Conservation (phyloP, 345 rosid species). For the Syzygium oleosum region DNA sequence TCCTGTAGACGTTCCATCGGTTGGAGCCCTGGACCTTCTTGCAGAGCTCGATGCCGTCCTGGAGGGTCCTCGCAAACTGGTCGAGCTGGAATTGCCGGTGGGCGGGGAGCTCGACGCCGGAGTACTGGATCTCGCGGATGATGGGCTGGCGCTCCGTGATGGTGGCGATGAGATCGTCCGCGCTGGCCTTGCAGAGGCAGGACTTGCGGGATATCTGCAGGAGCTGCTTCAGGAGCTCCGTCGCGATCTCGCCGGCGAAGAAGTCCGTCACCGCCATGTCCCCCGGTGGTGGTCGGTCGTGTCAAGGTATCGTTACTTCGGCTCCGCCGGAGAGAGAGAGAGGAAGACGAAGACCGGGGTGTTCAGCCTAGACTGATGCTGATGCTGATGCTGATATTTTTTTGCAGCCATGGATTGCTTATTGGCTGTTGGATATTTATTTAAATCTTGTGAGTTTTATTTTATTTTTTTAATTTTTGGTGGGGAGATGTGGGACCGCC, state of each 20-base stretch:
- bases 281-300: background rate
- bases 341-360: background rate
- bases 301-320: background rate
- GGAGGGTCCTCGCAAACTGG: conserved; percentile 27
- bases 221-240: conserved; percentile 51
- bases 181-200: conserved; percentile 32
- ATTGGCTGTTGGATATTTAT: background rate
- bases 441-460: background rate
- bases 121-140: conserved; percentile 52
- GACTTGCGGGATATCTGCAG: conserved; percentile 24
- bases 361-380: background rate
- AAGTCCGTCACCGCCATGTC: conserved; percentile 53
- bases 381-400: background rate
- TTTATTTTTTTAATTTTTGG: background rate
- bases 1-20: conserved; percentile 64
- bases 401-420: background rate
- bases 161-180: conserved; percentile 19
- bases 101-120: conserved; percentile 72
- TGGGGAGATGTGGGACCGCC: background rate
- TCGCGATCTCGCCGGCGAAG: conserved; percentile 57
- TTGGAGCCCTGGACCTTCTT: conserved; percentile 23
- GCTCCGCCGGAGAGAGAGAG: background rate
- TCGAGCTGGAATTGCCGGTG: conserved; percentile 64
- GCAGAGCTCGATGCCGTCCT: conserved; percentile 40
- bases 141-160: conserved; percentile 33